Conservation (phyloP, 2,329 filamentous ascomycete genomes). For the Aspergillus ibericus region DNA sequence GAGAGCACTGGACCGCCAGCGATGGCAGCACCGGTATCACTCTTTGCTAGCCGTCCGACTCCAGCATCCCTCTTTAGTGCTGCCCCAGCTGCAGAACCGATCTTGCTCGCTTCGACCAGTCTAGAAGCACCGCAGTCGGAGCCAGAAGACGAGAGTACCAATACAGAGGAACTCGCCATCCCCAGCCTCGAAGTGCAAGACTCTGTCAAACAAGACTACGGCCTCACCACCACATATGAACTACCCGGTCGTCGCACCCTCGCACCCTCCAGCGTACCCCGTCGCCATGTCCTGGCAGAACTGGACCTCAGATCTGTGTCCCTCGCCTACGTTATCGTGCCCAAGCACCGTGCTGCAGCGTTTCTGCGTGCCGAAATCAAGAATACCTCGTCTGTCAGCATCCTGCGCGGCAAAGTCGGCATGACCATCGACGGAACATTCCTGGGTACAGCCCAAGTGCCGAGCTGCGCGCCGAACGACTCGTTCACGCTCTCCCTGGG, state of each 20-base stretch:
- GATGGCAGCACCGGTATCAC: no score
- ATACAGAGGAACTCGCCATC: no score
- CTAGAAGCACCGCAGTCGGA: neutral
- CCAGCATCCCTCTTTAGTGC: no score
- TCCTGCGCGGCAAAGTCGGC: conserved; percentile 29
- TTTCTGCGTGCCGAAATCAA: conserved; percentile 43
- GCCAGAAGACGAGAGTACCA: neutral
- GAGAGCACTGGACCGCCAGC: no score
- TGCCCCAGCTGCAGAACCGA: neutral
- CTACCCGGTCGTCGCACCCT: conserved; percentile 41
- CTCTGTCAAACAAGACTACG: conserved; percentile 40
- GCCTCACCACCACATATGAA: conserved; percentile 44
- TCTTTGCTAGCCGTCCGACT: no score
- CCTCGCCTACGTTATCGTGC: conserved; percentile 41
- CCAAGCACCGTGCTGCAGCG: conserved; percentile 41
- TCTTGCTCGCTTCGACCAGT: neutral
- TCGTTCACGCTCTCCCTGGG: conserved; percentile 34
- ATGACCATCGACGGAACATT: conserved; percentile 33
- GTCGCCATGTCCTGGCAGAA: conserved; percentile 42
- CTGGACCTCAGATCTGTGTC: conserved; percentile 35
- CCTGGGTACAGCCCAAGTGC: conserved; percentile 28
- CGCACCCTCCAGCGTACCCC: conserved; percentile 32
- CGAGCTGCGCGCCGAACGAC: conserved; percentile 27
- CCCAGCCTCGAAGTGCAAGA: conserved; percentile 27
- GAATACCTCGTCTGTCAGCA: conserved; percentile 36